Evolutionary conservation across 306 rosid species (phyloP), one percentile per base, ranked within the genome.

Genomic region (Inga laurina): DNA sequence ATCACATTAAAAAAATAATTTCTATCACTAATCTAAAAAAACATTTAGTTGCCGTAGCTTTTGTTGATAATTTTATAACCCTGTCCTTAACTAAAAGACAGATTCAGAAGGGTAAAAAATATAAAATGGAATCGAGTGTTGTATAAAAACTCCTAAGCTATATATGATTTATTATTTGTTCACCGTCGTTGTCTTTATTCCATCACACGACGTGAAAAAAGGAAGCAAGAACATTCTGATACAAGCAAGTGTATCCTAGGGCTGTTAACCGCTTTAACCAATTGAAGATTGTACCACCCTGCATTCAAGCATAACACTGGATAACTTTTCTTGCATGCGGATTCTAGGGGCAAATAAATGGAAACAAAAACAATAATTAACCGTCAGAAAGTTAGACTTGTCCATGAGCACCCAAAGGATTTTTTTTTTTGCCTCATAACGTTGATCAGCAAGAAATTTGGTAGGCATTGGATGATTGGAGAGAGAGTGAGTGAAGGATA

Each of bases 31-130:
- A 27, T 27, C 30, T 27, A 27, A 27, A 27, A 27, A 27, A 27
- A 27, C 30, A 27, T 1, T 92, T 81, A 90, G 4, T 49, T 81
- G 77, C 79, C 80, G 85, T 11, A 93, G 97, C 84, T 95, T 94
- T 75, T 72, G 80, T 4, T 46, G 14, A 59, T 59, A 59, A 35
- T 35, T 4, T 3, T 3, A 35, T 4, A 3, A 0, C 37, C 37
- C 37, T 0, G 37, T 35, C 37, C 37, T 35, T 3, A 35, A 46
- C 14, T 54, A 5, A n/a, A 21, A 2, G 18, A 22, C 56, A 14
- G 39, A 22, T 18, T 18, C 11, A 24, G 11, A 27, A 11, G 6
- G 56, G 37, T 3, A 3, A 35, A 35, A 52, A 64, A 64, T 27
- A 1, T 6, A 65, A 65, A 62, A 30, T 24, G 37, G 34, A 10